Evolutionary conservation across 2,329 filamentous ascomycete genomes (phyloP).

Genomic region (Fusarium sp.): DNA sequence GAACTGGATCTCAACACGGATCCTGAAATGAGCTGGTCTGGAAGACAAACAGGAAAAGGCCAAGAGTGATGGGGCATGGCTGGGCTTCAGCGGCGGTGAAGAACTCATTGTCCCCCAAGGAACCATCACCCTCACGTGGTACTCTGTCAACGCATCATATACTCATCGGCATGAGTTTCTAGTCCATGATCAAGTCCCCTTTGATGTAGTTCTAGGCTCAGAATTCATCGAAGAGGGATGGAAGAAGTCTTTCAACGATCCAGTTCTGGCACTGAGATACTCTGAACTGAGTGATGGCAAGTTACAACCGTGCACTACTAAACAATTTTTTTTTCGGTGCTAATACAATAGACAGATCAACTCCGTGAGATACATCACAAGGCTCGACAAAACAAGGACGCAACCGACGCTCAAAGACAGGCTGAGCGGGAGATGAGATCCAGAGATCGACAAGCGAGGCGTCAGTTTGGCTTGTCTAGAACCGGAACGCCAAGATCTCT

Average conservation of each 20-base stretch:
- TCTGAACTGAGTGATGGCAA: not conserved
- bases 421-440: not conserved
- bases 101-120: not conserved
- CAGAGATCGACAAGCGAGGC: not conserved
- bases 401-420: not conserved
- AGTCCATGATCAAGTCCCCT: not conserved
- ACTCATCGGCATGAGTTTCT: not conserved
- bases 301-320: not conserved
- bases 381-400: not conserved
- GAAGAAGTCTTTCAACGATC: not conserved
- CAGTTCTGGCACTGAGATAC: not conserved
- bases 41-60: not conserved
- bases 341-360: not conserved
- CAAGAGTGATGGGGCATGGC: not conserved
- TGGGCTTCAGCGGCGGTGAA: not conserved
- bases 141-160: not conserved
- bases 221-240: not conserved
- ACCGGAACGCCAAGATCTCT: not conserved
- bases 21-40: not conserved
- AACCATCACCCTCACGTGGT: not conserved
- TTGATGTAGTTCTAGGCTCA: not conserved
- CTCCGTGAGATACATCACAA: not conserved
- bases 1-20: not conserved
- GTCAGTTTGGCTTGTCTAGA: not conserved
- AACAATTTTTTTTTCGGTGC: not conserved